A percentile compares a stretch with the other conserved stretches of the same genome.
These are phyloP conservation scores for Hamigera avellanea DNA, from an alignment of 495 filamentous ascomycete genomes.

Conservation along the genomic window DNA sequence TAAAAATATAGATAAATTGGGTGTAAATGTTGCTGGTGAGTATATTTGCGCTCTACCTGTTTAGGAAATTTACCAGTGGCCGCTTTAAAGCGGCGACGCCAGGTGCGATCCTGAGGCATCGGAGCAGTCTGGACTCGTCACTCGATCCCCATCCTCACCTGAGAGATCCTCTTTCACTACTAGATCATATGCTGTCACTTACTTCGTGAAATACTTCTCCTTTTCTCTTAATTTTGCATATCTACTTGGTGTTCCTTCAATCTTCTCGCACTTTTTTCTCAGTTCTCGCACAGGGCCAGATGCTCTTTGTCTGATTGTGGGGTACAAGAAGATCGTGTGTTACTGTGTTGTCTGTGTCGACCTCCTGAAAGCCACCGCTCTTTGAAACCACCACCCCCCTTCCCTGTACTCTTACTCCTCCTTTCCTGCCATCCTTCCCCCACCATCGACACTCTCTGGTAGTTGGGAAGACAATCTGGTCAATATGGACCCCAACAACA, in stretches of 20 bases:
- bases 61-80: too few species aligned
- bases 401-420: not conserved
- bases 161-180: too few species aligned
- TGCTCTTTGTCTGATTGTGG: slow-evolving; percentile 2
- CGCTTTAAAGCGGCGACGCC: too few species aligned
- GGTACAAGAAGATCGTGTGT: not conserved
- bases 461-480: slow-evolving; percentile 6
- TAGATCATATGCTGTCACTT: too few species aligned
- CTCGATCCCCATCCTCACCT: too few species aligned
- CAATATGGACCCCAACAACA: slow-evolving; percentile 44
- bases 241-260: slow-evolving; percentile 4
- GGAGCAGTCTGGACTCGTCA: too few species aligned
- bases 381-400: slow-evolving; percentile 1
- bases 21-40: too few species aligned
- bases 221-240: too few species aligned
- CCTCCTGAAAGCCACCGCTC: slow-evolving; percentile 6
- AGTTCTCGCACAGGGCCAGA: not conserved
- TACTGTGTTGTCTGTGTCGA: slow-evolving; percentile 1
- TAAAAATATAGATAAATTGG: too few species aligned
- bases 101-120: too few species aligned
- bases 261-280: slow-evolving; percentile 2
- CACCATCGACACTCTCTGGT: not conserved
- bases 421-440: not conserved
- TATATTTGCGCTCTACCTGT: too few species aligned
- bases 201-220: slow-evolving; percentile 6